Evolutionary conservation across 495 filamentous ascomycete genomes (phyloP).

Genomic region (Glarea lozoyensis): DNA sequence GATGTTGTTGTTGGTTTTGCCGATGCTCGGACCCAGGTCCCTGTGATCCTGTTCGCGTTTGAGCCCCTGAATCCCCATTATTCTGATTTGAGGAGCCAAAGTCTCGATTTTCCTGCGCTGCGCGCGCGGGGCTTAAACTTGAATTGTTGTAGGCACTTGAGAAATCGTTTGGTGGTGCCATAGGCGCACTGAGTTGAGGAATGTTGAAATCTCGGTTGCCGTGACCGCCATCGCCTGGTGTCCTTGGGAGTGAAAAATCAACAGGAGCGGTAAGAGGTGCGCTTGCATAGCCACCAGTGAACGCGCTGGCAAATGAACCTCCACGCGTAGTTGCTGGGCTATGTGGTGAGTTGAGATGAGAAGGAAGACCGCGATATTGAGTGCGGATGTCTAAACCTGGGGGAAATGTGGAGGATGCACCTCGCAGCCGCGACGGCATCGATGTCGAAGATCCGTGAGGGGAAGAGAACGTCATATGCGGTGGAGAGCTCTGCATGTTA

Average conservation of each 20-base stretch:
- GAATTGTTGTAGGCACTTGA: conserved; percentile 19
- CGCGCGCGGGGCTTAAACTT: conserved; percentile 7
- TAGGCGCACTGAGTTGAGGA: conserved; percentile 46
- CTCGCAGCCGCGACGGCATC: conserved; percentile 8
- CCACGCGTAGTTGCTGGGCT: conserved; percentile 35
- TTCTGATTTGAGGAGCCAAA: conserved; percentile 11
- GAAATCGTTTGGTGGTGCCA: conserved; percentile 43
- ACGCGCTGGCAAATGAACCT: conserved; percentile 15
- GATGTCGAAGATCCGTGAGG: conserved; percentile 17
- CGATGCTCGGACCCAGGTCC: conserved; percentile 30
- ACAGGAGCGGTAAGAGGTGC: conserved; percentile 44
- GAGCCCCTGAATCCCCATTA: conserved; percentile 31
- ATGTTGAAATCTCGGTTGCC: conserved; percentile 36
- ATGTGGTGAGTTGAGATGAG: conserved; percentile 30
- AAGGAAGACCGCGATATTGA: conserved; percentile 36
- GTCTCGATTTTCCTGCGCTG: conserved; percentile 14
- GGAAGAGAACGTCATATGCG: conserved; percentile 38
- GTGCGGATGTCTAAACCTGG: conserved; percentile 28
- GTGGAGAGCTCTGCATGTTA: conserved; percentile 23
- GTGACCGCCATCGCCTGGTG: conserved; percentile 30
- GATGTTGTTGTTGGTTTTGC: conserved; percentile 28
- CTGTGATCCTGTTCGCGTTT: conserved; percentile 27
- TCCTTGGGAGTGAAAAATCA: conserved; percentile 42
- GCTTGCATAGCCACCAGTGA: conserved; percentile 34
- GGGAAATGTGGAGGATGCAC: conserved; percentile 18